phyloP scores from a whole-genome alignment of 352 stramenopile species.

The Phytophthora quininea region DNA sequence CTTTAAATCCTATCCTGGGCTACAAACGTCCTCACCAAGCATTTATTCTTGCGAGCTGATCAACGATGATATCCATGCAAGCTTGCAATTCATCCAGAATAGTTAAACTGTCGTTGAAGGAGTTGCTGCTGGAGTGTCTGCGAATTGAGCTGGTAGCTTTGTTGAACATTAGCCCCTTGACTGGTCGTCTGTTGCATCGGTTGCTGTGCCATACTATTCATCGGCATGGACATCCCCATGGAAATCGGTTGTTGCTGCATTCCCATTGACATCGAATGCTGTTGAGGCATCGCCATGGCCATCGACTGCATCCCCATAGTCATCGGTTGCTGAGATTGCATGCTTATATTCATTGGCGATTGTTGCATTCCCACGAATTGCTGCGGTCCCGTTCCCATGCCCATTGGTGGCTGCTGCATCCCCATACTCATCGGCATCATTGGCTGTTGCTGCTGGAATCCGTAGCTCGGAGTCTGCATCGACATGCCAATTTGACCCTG shows the following conservation, averaged over 20 bases:
- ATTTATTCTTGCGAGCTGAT: not conserved
- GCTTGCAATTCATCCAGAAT: conserved; percentile 10
- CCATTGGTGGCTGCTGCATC: conserved; percentile 19
- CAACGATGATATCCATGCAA: not conserved
- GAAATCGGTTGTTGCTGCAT: conserved; percentile 8
- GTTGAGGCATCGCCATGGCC: conserved; percentile 1
- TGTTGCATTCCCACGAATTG: conserved; percentile 7
- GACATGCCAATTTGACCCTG: conserved; percentile 10
- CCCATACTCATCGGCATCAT: not conserved
- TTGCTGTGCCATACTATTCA: not conserved
- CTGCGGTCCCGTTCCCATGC: conserved; percentile 3
- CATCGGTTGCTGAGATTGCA: conserved; percentile 18
- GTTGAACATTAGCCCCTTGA: conserved; percentile 18
- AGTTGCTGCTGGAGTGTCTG: conserved; percentile 36
- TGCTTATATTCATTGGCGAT: conserved; percentile 8
- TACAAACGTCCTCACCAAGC: not conserved
- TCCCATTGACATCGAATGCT: conserved; percentile 5
- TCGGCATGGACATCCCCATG: not conserved
- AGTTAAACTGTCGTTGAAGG: conserved; percentile 15
- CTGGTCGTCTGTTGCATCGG: not conserved
- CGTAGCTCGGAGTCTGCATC: not conserved
- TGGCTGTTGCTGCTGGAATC: conserved; percentile 12
- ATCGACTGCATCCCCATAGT: conserved; percentile 11
- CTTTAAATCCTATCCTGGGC: not conserved
- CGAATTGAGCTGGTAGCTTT: conserved; percentile 21